Evolutionary conservation across 495 filamentous ascomycete species (phyloP), one percentile per base, ranked within the genome.

Genomic region (Xylaria bambusicola): DNA sequence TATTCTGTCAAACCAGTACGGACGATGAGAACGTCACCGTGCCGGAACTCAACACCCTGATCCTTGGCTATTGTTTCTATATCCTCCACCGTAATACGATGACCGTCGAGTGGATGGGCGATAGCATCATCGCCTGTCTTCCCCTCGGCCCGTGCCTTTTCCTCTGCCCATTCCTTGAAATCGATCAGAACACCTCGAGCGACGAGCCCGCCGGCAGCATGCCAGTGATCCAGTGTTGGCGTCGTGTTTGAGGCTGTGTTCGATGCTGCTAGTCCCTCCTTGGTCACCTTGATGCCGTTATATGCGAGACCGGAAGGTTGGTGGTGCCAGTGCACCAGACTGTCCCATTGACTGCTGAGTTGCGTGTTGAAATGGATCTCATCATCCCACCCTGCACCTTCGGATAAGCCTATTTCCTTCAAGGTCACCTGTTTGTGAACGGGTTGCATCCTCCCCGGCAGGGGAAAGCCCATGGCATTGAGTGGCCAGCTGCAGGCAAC

Each of bases 321-420:
- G 60, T 82, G 80, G 52, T 77, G 67, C 66, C 77, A 73, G 70
- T 91, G 88, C 47, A 86, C 76, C n/a, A 92, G 78, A 18, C 87
- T 86, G 65, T 93, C 89, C 89, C 89, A 92, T 71, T 93, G 89
- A 3, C 85, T 88, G 24, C 83, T 83, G 63, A 84, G 82, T 66
- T 92, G 89, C 0, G 89, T 91, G 70, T 92, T 92, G 70, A 92
- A 80, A 24, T 82, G 79, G 58, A 90, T 86, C 57, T 88, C 78
- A 50, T 80, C 77, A 44, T 80, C 77, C 64, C 68, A 77, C 31
- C 74, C 76, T 6, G 55, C 50, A 13, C 56, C 50, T 23, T 68
- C 41, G 10, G 64, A 67, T 61, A 75, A 61, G 20, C 67, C 69
- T 12, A 59, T 8, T 17, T 77, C 78, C 15, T 72, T 60, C 24